These are phyloP conservation scores for Mucor velutinosus DNA, from an alignment of 371 early-diverging fungal genomes.

Conservation along the genomic window DNA sequence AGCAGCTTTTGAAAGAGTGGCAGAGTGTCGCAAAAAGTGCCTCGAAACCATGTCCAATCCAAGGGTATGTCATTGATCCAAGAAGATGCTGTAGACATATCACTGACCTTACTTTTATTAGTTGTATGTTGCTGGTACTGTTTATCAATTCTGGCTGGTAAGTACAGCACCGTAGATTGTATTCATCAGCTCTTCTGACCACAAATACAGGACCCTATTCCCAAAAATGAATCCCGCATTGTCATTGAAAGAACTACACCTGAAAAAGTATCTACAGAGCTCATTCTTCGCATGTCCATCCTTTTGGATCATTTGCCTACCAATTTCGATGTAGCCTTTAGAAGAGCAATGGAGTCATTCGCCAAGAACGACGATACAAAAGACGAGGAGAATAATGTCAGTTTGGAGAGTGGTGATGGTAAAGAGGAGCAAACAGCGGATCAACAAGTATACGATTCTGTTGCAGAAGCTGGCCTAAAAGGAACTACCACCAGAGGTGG, in stretches of 20 bases:
- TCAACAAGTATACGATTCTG: slow-evolving; percentile 12
- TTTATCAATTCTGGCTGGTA: slow-evolving; percentile 48
- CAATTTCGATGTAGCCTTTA: slow-evolving; percentile 44
- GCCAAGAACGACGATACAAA: neutral
- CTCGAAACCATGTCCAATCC: slow-evolving; percentile 35
- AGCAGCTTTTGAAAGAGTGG: slow-evolving; percentile 31
- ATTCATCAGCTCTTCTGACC: neutral
- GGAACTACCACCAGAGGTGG: slow-evolving; percentile 23
- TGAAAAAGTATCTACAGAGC: slow-evolving; percentile 36
- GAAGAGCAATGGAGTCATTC: slow-evolving; percentile 26
- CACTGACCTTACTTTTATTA: neutral
- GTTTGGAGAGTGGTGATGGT: neutral
- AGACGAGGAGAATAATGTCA: neutral
- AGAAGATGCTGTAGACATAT: neutral
- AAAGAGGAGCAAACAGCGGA: neutral
- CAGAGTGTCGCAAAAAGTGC: slow-evolving; percentile 30
- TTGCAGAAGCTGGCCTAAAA: slow-evolving; percentile 26
- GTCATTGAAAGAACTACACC: slow-evolving; percentile 37
- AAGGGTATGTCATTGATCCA: slow-evolving; percentile 17
- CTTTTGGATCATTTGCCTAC: slow-evolving; percentile 41
- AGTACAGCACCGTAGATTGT: neutral
- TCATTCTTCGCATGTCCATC: slow-evolving; percentile 35
- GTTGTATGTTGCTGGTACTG: slow-evolving; percentile 45
- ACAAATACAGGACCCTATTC: slow-evolving; percentile 28
- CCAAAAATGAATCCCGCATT: slow-evolving; percentile 39